Evolutionary conservation across 345 rosid genomes (phyloP).

Genomic region (Salix arbutifolia): DNA sequence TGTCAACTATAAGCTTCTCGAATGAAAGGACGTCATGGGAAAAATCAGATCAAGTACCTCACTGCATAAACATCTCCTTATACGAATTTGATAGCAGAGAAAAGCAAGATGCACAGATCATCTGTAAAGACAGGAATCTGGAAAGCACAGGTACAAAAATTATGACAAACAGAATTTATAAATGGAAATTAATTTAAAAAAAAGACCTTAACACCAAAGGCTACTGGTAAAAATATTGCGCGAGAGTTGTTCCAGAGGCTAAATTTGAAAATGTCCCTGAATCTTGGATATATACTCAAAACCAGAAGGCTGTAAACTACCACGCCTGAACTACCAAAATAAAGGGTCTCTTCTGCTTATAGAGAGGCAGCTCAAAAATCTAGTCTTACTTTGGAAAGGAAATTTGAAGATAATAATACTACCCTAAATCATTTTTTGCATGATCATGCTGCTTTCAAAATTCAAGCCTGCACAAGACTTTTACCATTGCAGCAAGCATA

Average conservation of each 20-base stretch:
- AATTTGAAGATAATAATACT: not conserved
- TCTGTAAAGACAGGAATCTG: slow-evolving; percentile 10
- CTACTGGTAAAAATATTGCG: not conserved
- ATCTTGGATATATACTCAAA: not conserved
- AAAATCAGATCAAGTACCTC: slow-evolving; percentile 11
- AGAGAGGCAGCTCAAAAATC: not conserved
- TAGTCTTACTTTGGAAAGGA: too few relatives aligned
- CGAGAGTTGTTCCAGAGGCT: not conserved
- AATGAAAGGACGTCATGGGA: not conserved
- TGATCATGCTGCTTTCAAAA: not conserved
- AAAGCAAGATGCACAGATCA: slow-evolving; percentile 9
- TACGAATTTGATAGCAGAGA: slow-evolving; percentile 1
- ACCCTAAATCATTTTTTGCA: not conserved
- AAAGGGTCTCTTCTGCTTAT: not conserved
- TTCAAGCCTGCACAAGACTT: not conserved
- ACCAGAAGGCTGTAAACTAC: not conserved
- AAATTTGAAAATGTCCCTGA: too few relatives aligned
- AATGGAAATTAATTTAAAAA: not conserved
- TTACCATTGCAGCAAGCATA: not conserved
- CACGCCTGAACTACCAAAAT: not conserved
- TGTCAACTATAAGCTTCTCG: not conserved
- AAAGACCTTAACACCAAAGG: not conserved
- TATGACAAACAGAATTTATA: slow-evolving; percentile 6
- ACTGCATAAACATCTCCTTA: slow-evolving; percentile 4
- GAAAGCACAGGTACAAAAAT: slow-evolving; percentile 5